These are phyloP conservation scores for Lithohypha guttulata DNA, from an alignment of 2,329 filamentous ascomycete species.

Conservation along the genomic window DNA sequence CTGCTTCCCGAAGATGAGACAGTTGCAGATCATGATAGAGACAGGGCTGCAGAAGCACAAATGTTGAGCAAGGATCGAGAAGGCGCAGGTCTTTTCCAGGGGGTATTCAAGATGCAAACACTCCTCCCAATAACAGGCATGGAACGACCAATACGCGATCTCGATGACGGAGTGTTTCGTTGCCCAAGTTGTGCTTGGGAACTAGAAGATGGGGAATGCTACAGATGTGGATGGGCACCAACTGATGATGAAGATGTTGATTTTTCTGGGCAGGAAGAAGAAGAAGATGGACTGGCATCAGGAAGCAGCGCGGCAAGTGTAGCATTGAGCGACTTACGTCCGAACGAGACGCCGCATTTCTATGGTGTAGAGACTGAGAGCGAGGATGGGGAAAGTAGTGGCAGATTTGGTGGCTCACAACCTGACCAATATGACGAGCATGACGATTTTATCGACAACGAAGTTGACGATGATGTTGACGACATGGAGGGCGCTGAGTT, in stretches of 20 bases:
- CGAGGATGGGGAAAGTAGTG: conserved; percentile 16
- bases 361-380: conserved; percentile 12
- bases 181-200: conserved; percentile 55
- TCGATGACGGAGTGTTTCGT: conserved; percentile 49
- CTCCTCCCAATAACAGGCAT: conserved; percentile 13
- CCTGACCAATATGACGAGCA: conserved; percentile 6
- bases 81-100: conserved; percentile 52
- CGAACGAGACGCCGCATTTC: not conserved
- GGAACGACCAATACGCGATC: conserved; percentile 37
- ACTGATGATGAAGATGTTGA: conserved; percentile 8
- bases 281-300: not conserved
- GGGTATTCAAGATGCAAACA: conserved; percentile 39
- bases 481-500: conserved; percentile 7
- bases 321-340: too few species aligned
- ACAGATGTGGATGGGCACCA: conserved; percentile 36
- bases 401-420: not conserved
- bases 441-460: conserved; percentile 17
- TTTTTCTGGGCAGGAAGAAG: conserved; percentile 4
- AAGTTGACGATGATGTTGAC: conserved; percentile 7
- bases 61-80: conserved; percentile 50
- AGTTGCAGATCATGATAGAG: conserved; percentile 47
- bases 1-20: conserved; percentile 54
- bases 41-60: conserved; percentile 49
- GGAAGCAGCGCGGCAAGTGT: not conserved
- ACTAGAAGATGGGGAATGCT: conserved; percentile 49